These are phyloP conservation scores for Debaryomyces castellii DNA, from an alignment of 805 yeast genomes.

Conservation along the genomic window DNA sequence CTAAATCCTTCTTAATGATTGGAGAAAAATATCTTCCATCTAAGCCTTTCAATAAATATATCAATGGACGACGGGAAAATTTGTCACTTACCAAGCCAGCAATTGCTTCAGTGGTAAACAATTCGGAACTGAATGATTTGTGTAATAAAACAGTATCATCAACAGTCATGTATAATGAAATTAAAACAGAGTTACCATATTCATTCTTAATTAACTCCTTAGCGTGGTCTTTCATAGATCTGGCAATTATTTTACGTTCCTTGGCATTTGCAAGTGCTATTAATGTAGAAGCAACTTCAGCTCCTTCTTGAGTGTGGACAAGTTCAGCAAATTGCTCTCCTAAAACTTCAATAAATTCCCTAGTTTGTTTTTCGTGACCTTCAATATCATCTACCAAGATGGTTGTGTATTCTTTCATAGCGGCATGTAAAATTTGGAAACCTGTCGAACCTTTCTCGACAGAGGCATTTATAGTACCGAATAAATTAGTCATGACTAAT, in stretches of 20 bases:
- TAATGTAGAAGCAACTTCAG: conserved; percentile 82
- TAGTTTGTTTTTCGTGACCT: conserved; percentile 53
- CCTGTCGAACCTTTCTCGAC: conserved; percentile 96
- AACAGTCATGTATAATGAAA: conserved; percentile 76
- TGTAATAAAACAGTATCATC: conserved; percentile 87
- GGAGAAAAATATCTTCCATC: conserved; percentile 85
- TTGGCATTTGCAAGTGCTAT: conserved; percentile 86
- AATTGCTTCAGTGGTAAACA: conserved; percentile 46
- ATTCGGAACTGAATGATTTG: conserved; percentile 68
- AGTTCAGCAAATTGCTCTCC: conserved; percentile 90
- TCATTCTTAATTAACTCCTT: conserved; percentile 77
- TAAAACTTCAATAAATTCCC: conserved; percentile 79
- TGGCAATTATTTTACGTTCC: conserved; percentile 80
- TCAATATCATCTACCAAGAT: conserved; percentile 58
- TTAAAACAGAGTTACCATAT: conserved; percentile 79
- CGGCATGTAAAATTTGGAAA: conserved; percentile 93
- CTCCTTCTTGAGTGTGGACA: conserved; percentile 93
- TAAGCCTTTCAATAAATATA: conserved; percentile 75
- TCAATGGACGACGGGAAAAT: conserved; percentile 83
- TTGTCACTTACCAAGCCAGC: conserved; percentile 63
- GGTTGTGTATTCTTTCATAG: conserved; percentile 83
- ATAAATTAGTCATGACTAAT: conserved; percentile 70
- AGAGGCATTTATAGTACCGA: conserved; percentile 82
- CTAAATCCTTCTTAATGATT: conserved; percentile 55
- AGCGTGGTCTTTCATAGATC: conserved; percentile 73